Evolutionary conservation across 768 basidiomycete genomes (phyloP).

Genomic region (Phlebiopsis flavidoalba): DNA sequence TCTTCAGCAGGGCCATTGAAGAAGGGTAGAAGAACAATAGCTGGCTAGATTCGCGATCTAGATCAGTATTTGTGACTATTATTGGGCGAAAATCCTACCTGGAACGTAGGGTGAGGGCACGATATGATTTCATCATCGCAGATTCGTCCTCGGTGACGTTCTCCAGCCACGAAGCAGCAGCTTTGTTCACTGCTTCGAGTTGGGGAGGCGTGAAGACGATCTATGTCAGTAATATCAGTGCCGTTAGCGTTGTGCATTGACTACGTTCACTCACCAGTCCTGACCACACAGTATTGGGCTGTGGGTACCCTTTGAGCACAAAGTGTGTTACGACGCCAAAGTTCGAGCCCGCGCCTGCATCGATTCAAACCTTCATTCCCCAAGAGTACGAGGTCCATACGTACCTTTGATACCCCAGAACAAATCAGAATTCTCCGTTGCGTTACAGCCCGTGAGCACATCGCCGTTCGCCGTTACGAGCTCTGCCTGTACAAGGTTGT

Average conservation of each 20-base stretch:
- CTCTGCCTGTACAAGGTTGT: constrained; percentile 11
- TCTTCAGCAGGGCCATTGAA: constrained; percentile 9
- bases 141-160: background rate
- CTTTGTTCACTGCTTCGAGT: background rate
- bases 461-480: constrained; percentile 9
- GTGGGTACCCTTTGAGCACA: constrained; percentile 7
- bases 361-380: background rate
- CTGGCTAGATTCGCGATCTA: background rate
- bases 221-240: background rate
- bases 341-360: constrained; percentile 20
- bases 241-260: background rate
- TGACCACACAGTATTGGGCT: constrained; percentile 7
- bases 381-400: background rate
- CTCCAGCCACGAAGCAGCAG: background rate
- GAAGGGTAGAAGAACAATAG: constrained; percentile 3
- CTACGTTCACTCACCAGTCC: background rate
- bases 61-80: background rate
- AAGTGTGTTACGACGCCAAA: constrained; percentile 24
- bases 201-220: constrained; percentile 5
- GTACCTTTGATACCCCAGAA: constrained; percentile 27
- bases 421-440: constrained; percentile 21
- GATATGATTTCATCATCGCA: constrained; percentile 6
- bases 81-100: background rate
- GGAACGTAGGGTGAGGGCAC: constrained; percentile 2
- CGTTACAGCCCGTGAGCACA: constrained; percentile 19